phyloP scores from a whole-genome alignment of 345 rosid genomes.

The Nephelium lappaceum region DNA sequence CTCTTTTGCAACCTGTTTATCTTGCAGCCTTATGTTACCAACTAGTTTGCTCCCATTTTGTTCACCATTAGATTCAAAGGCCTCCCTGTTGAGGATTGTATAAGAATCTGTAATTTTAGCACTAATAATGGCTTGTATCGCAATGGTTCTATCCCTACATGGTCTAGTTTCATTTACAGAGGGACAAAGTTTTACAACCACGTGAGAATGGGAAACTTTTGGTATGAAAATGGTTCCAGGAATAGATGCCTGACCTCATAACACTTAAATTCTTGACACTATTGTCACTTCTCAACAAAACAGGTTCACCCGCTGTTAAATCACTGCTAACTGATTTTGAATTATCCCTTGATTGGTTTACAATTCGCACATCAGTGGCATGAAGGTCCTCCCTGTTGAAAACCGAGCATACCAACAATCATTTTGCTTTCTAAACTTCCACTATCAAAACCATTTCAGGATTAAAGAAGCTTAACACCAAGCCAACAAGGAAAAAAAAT shows the following conservation, averaged over 20 bases:
- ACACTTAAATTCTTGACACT: conserved; percentile 26
- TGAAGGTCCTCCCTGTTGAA: conserved; percentile 36
- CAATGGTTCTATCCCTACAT: background rate
- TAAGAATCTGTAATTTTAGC: conserved; percentile 10
- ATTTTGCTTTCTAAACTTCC: conserved; percentile 6
- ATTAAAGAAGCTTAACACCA: conserved; percentile 1
- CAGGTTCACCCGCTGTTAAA: conserved; percentile 26
- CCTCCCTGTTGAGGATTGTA: conserved; percentile 35
- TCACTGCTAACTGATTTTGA: conserved; percentile 24
- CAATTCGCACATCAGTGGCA: conserved; percentile 28
- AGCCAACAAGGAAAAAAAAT: background rate
- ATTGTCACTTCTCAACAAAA: conserved; percentile 31
- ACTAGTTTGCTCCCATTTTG: conserved; percentile 34
- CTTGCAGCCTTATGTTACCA: conserved; percentile 38
- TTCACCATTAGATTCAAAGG: conserved; percentile 24
- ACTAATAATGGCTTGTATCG: background rate
- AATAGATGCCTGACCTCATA: conserved; percentile 36
- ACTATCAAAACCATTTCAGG: background rate
- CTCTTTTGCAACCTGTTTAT: conserved; percentile 38
- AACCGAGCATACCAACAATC: conserved; percentile 3
- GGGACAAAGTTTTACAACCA: background rate
- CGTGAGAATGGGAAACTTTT: background rate
- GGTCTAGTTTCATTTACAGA: background rate
- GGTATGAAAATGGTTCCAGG: background rate
- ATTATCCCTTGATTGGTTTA: conserved; percentile 28